Base-by-base conservation (phyloP, 345 rosid species). In the Murraya koenigii region DNA sequence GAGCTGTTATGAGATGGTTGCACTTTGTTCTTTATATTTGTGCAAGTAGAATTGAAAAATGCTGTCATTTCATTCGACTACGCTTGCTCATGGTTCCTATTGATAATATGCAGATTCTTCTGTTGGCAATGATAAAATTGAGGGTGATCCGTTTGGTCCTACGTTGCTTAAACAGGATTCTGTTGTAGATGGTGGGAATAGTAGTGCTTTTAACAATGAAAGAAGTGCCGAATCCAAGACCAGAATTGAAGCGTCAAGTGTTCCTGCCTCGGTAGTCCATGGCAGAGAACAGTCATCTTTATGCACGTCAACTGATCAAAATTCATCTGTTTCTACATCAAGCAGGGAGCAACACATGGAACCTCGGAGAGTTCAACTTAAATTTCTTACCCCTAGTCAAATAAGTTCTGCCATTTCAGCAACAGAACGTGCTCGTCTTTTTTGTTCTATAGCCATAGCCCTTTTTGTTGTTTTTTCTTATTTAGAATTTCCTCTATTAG, bases 351-450 rank as follows among this genome's bases (percentile, higher is more conserved):
- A 71, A 69, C 36, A 67, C 25, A 49, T 64, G 15, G 78, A 78
- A 35, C 79, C 56, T 39, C 72, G 2, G 63, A 23, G 60, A 33
- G 62, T 3, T 3, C 41, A 30, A 22, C 65, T 22, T 49, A 80
- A 77, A 14, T 36, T 81, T 38, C 69, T 89, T 76, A 85, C 81
- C 59, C 85, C 93, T 47, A 88, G 81, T 25, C 84, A 85, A 69
- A 76, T 93, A 83, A 89, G 81, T 71, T 83, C 89, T 55, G 93
- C 96, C 25, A 80, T 91, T 69, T 78, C 89, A 28, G 86, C 86
- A 69, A 83, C 98, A 2, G 87, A 80, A 71, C 81, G 30, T 26
- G 28, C 81, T 5, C 92, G 97, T 23, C 80, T 87, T 61, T 74
- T 87, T 52, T 81, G 90, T 71, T 81, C 98, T 49, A 78, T 83